Percentiles rank a stretch among this genome's conserved stretches.
These are phyloP conservation scores for Gliomastix tumulicola DNA, from an alignment of 2,329 filamentous ascomycete genomes.

Conservation along the genomic window DNA sequence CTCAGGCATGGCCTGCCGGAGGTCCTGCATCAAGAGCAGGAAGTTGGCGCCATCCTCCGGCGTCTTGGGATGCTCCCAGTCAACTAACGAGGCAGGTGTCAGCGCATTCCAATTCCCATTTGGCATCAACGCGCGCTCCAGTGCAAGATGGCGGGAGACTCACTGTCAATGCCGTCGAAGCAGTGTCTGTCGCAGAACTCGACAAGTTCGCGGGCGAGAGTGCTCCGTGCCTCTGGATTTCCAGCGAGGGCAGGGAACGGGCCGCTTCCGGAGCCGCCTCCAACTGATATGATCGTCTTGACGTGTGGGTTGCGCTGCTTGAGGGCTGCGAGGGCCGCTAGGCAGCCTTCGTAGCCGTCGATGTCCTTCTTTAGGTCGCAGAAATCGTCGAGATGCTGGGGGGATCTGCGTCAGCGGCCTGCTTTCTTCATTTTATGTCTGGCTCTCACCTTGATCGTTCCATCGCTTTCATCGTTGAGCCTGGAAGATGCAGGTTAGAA, in stretches of 20 bases:
- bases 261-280: conserved; percentile 56
- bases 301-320: conserved; percentile 50
- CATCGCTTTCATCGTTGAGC: conserved; percentile 23
- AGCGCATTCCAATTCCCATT: too few relatives aligned
- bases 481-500: conserved; percentile 9
- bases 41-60: conserved; percentile 49
- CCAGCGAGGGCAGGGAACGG: conserved; percentile 53
- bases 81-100: conserved; percentile 36
- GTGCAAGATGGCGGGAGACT: conserved; percentile 3
- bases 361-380: conserved; percentile 54
- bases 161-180: conserved; percentile 60
- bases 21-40: conserved; percentile 44
- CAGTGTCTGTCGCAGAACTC: conserved; percentile 48
- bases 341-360: conserved; percentile 52
- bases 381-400: conserved; percentile 52
- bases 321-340: conserved; percentile 50
- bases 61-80: conserved; percentile 60
- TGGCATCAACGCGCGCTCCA: background rate
- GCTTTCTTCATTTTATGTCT: too few relatives aligned
- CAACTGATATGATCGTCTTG: conserved; percentile 56
- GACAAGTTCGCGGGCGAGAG: conserved; percentile 47
- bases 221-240: conserved; percentile 35
- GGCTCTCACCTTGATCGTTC: conserved; percentile 29
- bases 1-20: conserved; percentile 46
- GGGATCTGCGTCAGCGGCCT: too few relatives aligned